Conservation (phyloP, 495 filamentous ascomycete genomes). For the Daldinia decipiens region DNA sequence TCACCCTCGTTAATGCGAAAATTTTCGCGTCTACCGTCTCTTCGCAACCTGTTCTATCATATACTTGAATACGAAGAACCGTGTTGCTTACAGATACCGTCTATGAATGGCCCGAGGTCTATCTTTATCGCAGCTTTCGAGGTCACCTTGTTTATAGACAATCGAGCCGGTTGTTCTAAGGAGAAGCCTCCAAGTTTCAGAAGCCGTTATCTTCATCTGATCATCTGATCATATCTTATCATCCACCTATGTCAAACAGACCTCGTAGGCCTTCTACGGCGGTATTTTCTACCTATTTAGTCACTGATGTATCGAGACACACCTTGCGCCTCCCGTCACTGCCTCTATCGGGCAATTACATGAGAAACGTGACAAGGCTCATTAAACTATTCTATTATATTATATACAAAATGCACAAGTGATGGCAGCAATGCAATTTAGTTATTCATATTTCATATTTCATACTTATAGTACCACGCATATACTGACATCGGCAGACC, state of each 20-base stretch:
- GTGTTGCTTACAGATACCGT: constrained; percentile 18
- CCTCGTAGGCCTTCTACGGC: constrained; percentile 4
- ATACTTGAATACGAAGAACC: constrained; percentile 9
- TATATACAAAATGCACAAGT: constrained; percentile 3
- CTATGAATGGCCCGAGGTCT: constrained; percentile 22
- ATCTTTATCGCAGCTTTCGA: constrained; percentile 8
- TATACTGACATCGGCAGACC: constrained; percentile 28
- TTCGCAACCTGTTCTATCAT: constrained; percentile 8
- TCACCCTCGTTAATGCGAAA: constrained; percentile 17
- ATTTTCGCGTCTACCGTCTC: constrained; percentile 25
- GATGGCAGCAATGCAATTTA: constrained; percentile 31
- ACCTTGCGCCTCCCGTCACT: background rate
- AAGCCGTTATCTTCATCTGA: constrained; percentile 1
- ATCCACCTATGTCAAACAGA: constrained; percentile 18
- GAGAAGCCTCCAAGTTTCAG: constrained; percentile 11
- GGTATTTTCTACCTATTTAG: constrained; percentile 1
- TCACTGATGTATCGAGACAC: background rate
- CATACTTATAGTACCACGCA: background rate
- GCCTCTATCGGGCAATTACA: constrained; percentile 5
- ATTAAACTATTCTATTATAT: constrained; percentile 6
- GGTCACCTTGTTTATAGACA: constrained; percentile 22
- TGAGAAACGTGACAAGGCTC: background rate
- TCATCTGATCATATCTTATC: constrained; percentile 15
- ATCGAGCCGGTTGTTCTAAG: constrained; percentile 6
- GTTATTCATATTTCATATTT: background rate